Evolutionary conservation across 1,139 yeast genomes (phyloP).

Genomic region (Pichia terricola): DNA sequence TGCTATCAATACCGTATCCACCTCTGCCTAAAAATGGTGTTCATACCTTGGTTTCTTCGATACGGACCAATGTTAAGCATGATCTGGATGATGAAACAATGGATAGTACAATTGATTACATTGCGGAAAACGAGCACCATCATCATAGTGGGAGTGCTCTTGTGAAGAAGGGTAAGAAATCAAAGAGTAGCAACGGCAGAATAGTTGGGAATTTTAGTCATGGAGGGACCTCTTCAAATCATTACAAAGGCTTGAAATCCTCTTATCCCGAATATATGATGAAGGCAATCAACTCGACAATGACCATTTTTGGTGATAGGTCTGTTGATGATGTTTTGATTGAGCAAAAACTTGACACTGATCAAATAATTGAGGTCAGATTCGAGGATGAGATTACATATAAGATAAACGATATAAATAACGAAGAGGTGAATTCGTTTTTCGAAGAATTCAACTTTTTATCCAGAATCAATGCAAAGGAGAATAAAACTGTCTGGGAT

Average conservation of each 20-base stretch:
- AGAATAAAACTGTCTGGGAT: conserved; percentile 11
- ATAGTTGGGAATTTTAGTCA: too few species aligned
- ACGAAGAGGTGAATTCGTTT: background rate
- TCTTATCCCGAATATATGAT: background rate
- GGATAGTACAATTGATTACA: conserved; percentile 24
- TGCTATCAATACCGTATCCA: conserved; percentile 24
- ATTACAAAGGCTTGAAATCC: too few species aligned
- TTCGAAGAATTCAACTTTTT: conserved; percentile 16
- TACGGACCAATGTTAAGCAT: conserved; percentile 23
- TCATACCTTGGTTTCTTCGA: conserved; percentile 38
- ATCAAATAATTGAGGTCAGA: conserved; percentile 20
- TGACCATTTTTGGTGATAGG: conserved; percentile 22
- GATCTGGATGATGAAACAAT: conserved; percentile 14
- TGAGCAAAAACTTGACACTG: conserved; percentile 12
- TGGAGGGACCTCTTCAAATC: too few species aligned
- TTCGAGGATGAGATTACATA: conserved; percentile 13
- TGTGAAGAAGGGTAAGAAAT: too few species aligned
- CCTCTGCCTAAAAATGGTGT: conserved; percentile 40
- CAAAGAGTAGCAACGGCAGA: too few species aligned
- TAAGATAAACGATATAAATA: conserved; percentile 12
- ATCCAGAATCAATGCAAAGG: conserved; percentile 12
- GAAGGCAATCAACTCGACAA: conserved; percentile 11
- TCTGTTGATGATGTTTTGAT: conserved; percentile 16
- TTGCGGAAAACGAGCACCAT: conserved; percentile 18
- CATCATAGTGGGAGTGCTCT: background rate